Evolutionary conservation across 257 asterid species (phyloP), one percentile per base, ranked within the genome.

Genomic region (Nicotiana obtusifolia): DNA sequence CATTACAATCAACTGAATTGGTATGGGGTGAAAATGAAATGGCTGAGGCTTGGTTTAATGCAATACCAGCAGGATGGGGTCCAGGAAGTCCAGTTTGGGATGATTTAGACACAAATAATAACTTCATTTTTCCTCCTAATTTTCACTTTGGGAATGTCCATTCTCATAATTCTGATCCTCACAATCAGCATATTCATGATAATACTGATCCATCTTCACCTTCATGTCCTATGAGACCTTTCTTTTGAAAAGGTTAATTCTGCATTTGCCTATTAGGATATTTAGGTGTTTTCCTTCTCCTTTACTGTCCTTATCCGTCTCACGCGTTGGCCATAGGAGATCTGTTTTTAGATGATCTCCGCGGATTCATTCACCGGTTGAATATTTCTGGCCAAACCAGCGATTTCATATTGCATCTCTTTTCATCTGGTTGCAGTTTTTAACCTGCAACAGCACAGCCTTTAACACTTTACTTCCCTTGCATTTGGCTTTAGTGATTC

Each of bases 51-150:
- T 93, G 98, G 99, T 85, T 87, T 76, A 90, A 88, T 64, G 28
- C 91, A 14, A 88, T 93, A 62, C 97, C 97, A 53, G 91, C 90
- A 16, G 93, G 93, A 14, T 95, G 98, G 98, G 99, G 95, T 20
- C 98, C 98, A 0, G 97, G 88, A 5, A 95, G 97, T 80, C 91
- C 98, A 3, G 95, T 89, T 73, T 95, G 99, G 98, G 99, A 93
- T 85, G 91, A 94, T 88, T 82, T 89, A 15, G 97, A 91, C 80
- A 31, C 93, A 0, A 87, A 84, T 71, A 93, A 89, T 65, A 86
- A 88, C 84, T 88, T 92, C 76, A 24, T 91, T 80, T 84, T 90
- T 44, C 96, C 97, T 52, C 83, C 95, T 76, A 84, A 90, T 86
- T 91, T 93, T 54, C 93, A 92, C 76, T 89, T 91, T 52, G 89